Base-by-base conservation (phyloP, 129 eudicot genomes). In the Lactuca sativa region DNA sequence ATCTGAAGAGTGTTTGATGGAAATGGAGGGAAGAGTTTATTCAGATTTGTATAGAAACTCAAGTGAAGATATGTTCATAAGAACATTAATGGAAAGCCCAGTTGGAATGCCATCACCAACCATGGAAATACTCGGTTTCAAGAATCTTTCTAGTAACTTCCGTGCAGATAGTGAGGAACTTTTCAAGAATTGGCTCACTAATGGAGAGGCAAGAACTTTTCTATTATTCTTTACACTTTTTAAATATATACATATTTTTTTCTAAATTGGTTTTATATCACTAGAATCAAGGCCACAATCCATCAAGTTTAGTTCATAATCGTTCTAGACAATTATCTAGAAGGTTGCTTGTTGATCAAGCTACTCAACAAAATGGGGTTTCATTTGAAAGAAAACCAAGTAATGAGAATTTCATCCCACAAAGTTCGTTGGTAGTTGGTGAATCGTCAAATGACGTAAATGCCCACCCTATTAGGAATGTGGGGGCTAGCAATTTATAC, bases 141-240 rank as follows among this genome's bases (percentile, higher is more conserved):
- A 81, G 77, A 88, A 88, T 75, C 70, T 82, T 65, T 60, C 80
- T 68, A 83, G 70, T 18, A 78, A 73, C 41, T 76, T 85, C 7
- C 83, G 95, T 4, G 77, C 88, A 2, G 95, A 88, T 59, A 88
- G 90, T 40, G 95, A 88, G 69, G 95, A 88, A 63, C 88, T 88
- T 63, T 88, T 88, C 81, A 88, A 85, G 31, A 88, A 85, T 73
- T 85, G 95, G 95, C 88, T 88, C 67, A 88, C 84, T 38, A 85
- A 73, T 68, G 95, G 88, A 72, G 90, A 74, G 71, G 78, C n/a
- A 64, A 74, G 71, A n/a, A 72, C 14, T 36, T 30, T 61, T 18
- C 69, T 64, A 64, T 17, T 36, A 10, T 61, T 14, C 38, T 6
- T 78, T n/a, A 34, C 13, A 17, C 6, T 21, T 66, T 53, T 67